Evolutionary conservation across 2,329 filamentous ascomycete genomes (phyloP), one percentile per base, ranked within the genome.

Genomic region (Colletotrichum tamarilloi): DNA sequence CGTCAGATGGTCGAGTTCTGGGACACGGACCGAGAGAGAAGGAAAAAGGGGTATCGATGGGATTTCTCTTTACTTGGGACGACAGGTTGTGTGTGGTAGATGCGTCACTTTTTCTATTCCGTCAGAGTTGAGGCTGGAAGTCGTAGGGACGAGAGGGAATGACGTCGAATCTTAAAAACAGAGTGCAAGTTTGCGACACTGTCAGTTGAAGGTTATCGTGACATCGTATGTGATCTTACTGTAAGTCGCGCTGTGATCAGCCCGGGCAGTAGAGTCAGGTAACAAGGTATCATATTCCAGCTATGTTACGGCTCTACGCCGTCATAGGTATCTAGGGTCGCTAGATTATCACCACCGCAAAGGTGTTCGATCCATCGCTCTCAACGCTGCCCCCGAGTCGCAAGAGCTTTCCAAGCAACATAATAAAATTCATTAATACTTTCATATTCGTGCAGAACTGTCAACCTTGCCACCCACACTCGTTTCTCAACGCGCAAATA

Each of bases 21-120:
- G 60, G 60, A 70, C 60, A 66, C 56, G 71, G 67, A 46, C 66
- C 62, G 60, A 66, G 52, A 64, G 5, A 53, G 49, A 24, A 6
- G 26, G 9, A n/a, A 22, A 24, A n/a, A 30, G 7, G 19, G 8
- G 19, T 8, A 42, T 9, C 11, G 19, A 14, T n/a, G n/a, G 46
- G 19, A 4, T 30, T 19, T 32, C 12, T 11, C 32, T 35, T 35
- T 12, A 11, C 38, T 72, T 65, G 30, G 35, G 70, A 70, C 32
- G 56, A 70, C 60, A 62, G 70, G 42, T 9, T 60, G 35, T 8
- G 24, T 49, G 26, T 35, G 46, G 55, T 32, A 58, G 52, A 26
- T 56, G 66, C 30, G 46, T 64, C 70, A 64, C 32, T 49, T 63
- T 19, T 22, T 53, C 49, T n/a, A 19, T 8, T 49, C 42, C 19